These are phyloP conservation scores for Blastomyces emzantsi DNA, from an alignment of 2,329 filamentous ascomycete species.

Conservation along the genomic window DNA sequence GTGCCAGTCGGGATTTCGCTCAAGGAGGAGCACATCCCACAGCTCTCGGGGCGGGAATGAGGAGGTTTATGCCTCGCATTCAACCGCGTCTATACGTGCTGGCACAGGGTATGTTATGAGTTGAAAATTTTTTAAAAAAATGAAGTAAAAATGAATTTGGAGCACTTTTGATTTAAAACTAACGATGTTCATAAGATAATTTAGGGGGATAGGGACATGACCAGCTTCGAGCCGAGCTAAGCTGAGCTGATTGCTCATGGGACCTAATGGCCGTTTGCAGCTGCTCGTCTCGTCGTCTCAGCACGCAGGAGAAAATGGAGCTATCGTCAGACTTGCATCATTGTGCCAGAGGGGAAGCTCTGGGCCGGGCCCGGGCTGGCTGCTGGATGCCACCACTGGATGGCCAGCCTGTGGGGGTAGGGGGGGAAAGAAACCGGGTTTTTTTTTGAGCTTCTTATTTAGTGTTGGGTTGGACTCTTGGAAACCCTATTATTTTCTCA, in stretches of 20 bases:
- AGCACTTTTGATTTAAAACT: neutral
- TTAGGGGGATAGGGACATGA: neutral
- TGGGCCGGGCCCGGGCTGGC: neutral
- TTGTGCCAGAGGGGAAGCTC: neutral
- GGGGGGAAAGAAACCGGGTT: neutral
- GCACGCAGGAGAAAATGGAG: neutral
- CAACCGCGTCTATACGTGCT: neutral
- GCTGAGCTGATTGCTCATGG: neutral
- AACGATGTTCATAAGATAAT: neutral
- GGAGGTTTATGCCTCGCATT: neutral
- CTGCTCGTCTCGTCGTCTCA: neutral
- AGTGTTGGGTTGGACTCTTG: neutral
- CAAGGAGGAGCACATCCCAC: neutral
- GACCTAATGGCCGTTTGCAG: neutral
- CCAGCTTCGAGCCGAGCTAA: neutral
- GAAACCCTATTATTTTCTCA: no score
- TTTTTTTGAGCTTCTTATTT: no score
- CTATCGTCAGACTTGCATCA: slow-evolving; percentile 4
- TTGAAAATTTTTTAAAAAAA: no score
- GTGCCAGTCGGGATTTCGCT: neutral
- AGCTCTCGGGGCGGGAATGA: neutral
- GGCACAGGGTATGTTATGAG: neutral
- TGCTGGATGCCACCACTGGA: neutral
- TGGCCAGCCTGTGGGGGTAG: neutral
- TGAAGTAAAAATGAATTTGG: neutral